Conservation (phyloP, 192 early-diverging fungal species). For the Spizellomyces sp. region DNA sequence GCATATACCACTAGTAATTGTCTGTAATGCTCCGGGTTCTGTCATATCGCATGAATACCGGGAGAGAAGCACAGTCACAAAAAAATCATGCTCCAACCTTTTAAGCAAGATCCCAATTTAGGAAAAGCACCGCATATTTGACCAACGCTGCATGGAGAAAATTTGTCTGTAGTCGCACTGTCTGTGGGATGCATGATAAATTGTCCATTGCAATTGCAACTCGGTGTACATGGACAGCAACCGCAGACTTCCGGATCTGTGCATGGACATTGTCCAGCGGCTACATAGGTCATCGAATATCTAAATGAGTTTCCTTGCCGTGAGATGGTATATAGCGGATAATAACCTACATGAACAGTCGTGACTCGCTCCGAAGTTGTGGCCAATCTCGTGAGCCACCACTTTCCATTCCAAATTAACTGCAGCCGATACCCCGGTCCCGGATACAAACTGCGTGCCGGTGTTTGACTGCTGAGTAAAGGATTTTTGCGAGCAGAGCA, state of each 20-base stretch:
- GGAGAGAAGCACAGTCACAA: neutral
- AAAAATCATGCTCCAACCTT: slow-evolving; percentile 1
- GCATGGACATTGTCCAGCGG: slow-evolving; percentile 23
- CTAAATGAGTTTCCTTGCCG: neutral
- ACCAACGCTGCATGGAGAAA: slow-evolving; percentile 46
- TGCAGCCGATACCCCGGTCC: slow-evolving; percentile 83
- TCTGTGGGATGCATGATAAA: slow-evolving; percentile 57
- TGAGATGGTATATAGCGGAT: neutral
- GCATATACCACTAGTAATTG: slow-evolving; percentile 70
- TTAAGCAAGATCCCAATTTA: slow-evolving; percentile 28
- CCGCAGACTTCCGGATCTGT: slow-evolving; percentile 37
- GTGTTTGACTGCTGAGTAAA: slow-evolving; percentile 36
- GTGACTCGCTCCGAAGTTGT: slow-evolving; percentile 79
- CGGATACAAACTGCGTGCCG: slow-evolving; percentile 64
- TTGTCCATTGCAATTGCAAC: slow-evolving; percentile 53
- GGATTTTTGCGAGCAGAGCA: slow-evolving; percentile 7
- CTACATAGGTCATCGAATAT: neutral
- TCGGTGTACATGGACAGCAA: slow-evolving; percentile 73
- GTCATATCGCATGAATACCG: slow-evolving; percentile 11
- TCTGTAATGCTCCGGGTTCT: slow-evolving; percentile 37
- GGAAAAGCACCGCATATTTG: slow-evolving; percentile 34
- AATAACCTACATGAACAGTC: slow-evolving; percentile 60
- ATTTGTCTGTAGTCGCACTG: slow-evolving; percentile 37
- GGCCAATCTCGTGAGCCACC: slow-evolving; percentile 93
- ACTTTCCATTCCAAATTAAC: slow-evolving; percentile 90